Conservation (phyloP, 2,329 filamentous ascomycete species). For the Tolypocladium inflatum region DNA sequence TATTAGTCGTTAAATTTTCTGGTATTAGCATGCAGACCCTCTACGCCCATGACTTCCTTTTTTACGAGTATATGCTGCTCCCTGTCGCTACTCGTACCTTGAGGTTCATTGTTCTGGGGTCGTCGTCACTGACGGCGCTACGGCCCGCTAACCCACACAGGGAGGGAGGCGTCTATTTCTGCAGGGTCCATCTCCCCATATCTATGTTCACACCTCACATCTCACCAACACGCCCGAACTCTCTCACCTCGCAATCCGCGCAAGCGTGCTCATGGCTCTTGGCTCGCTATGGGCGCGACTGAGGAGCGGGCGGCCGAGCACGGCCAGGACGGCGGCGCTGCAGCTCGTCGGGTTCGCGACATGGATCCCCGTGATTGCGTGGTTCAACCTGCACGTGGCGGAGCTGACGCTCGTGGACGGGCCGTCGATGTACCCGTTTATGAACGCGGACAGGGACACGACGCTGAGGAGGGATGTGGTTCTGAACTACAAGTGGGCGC, state of each 20-base stretch:
- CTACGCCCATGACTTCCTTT: background rate
- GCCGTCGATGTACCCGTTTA: conserved; percentile 66
- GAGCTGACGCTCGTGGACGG: conserved; percentile 50
- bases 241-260: background rate
- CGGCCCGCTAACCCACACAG: background rate
- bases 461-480: conserved; percentile 45
- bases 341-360: conserved; percentile 44
- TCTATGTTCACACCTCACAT: background rate
- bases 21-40: background rate
- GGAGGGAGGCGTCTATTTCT: background rate
- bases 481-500: conserved; percentile 48
- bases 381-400: conserved; percentile 52
- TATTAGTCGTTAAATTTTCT: background rate
- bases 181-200: background rate
- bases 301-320: conserved; percentile 11
- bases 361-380: conserved; percentile 53
- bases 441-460: conserved; percentile 58
- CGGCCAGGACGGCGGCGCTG: conserved; percentile 25
- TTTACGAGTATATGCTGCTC: background rate
- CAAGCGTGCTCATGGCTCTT: conserved; percentile 16
- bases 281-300: conserved; percentile 26
- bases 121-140: background rate
- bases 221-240: background rate
- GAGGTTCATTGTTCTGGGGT: background rate
- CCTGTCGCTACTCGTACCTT: background rate